Base-by-base conservation (phyloP, 139 green algal species). In the Picochlorum sp. region DNA sequence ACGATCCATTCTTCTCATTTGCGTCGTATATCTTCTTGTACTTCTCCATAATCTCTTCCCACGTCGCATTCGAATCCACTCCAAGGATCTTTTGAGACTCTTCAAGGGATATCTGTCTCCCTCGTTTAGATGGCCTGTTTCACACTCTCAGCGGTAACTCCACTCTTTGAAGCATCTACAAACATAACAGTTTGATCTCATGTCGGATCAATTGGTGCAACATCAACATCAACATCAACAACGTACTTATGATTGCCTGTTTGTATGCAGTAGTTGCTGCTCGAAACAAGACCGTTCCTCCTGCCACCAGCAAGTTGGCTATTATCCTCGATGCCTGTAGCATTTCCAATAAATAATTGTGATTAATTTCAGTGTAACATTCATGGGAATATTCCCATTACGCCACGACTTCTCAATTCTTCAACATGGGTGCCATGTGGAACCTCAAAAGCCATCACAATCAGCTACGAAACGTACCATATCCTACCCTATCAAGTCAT, bases 1-100 rank as follows among this genome's bases (percentile, higher is more conserved):
- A 96, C 13, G 84, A 87, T 15, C 89, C 89, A 45, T 79, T 61
- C 79, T 92, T 85, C 73, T 96, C 83, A 72, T 96, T 96, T 6
- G 73, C 72, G 6, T 83, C 73, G 49, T 88, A 90, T 61, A 96
- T 61, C 65, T 92, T 81, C 55, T 92, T 76, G 59, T 89, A 95
- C 50, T 81, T 79, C 77, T 96, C 88, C 50, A 85, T 62, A 8
- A 96, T 79, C 9, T 96, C 81, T 7, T 80, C 73, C 78, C 83
- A 86, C 3, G 74, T 62, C 0, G 86, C 83, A 3, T 73, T 67
- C 0, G 65, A 56, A 20, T 86, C 73, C 13, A 88, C 54, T 0
- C 81, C 83, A 2, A 96, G 71, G 10, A 96, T 93, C 68, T 83
- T 72, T 4, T 88, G 61, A 2, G 89, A 90, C 58, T 96, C 89